Percentiles rank a stretch among this genome's conserved stretches.
Evolutionary conservation across 2,329 filamentous ascomycete genomes (phyloP).

Genomic region (Neofusicoccum laricinum): DNA sequence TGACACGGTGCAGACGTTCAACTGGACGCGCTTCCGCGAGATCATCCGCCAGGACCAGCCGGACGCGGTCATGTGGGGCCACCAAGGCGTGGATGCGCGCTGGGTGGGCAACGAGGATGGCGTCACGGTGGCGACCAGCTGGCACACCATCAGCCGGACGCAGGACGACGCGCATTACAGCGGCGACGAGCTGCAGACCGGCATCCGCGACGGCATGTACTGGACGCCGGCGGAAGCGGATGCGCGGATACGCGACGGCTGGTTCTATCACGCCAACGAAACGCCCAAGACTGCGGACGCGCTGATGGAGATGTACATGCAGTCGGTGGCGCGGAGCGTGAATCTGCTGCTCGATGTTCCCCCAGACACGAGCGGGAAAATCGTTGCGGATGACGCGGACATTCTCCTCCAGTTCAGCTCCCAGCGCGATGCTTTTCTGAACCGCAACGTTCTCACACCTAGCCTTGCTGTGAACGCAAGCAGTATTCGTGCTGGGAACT

Average conservation of each 20-base stretch:
- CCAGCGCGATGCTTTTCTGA: conserved; percentile 18
- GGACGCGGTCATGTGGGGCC: conserved; percentile 21
- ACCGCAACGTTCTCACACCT: conserved; percentile 4
- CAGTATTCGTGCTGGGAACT: conserved; percentile 16
- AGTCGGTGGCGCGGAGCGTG: conserved; percentile 19
- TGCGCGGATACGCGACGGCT: conserved; percentile 18
- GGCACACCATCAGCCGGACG: conserved; percentile 21
- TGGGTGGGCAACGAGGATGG: conserved; percentile 23
- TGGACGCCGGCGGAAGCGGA: conserved; percentile 22
- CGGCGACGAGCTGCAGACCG: conserved; percentile 18
- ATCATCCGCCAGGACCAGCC: conserved; percentile 20
- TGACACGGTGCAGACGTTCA: conserved; percentile 20
- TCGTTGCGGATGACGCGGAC: conserved; percentile 14
- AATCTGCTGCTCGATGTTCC: conserved; percentile 21
- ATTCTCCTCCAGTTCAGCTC: conserved; percentile 17
- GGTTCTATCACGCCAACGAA: conserved; percentile 21
- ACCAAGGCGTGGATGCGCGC: conserved; percentile 22
- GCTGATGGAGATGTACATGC: conserved; percentile 20
- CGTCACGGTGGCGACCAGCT: conserved; percentile 19
- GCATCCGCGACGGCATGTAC: conserved; percentile 19
- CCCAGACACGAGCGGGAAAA: conserved; percentile 18
- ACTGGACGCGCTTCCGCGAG: conserved; percentile 20
- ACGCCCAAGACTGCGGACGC: conserved; percentile 16
- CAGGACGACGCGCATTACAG: conserved; percentile 19
- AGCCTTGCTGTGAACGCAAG: conserved; percentile 13